These are phyloP conservation scores for Fusarium globosum DNA, from an alignment of 2,329 filamentous ascomycete genomes.

Conservation along the genomic window DNA sequence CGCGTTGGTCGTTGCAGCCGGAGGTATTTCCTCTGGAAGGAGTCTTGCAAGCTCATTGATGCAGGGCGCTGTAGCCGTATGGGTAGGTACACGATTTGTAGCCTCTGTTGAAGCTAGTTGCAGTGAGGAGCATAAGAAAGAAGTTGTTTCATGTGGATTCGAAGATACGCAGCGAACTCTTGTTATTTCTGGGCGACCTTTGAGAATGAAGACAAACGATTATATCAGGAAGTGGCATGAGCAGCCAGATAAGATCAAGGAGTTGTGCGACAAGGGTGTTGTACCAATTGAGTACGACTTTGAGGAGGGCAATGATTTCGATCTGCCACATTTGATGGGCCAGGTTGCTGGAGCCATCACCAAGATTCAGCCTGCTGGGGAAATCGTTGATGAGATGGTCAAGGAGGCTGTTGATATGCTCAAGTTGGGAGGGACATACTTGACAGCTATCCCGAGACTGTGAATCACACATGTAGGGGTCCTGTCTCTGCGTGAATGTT, in stretches of 20 bases:
- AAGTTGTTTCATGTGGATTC: conserved; percentile 82
- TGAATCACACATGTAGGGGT: conserved; percentile 49
- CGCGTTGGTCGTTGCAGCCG: conserved; percentile 87
- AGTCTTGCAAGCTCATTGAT: conserved; percentile 84
- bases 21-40: conserved; percentile 85
- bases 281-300: conserved; percentile 87
- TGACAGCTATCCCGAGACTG: conserved; percentile 57
- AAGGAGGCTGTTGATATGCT: conserved; percentile 77
- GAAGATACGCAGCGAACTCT: conserved; percentile 85
- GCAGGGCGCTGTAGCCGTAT: conserved; percentile 88
- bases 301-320: conserved; percentile 83
- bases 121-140: conserved; percentile 83
- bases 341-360: conserved; percentile 85
- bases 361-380: conserved; percentile 81
- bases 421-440: conserved; percentile 69
- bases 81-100: conserved; percentile 95
- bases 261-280: conserved; percentile 79
- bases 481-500: background rate
- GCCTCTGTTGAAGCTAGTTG: conserved; percentile 84
- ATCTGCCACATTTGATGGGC: conserved; percentile 92
- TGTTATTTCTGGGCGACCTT: conserved; percentile 82
- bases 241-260: conserved; percentile 77
- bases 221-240: conserved; percentile 87
- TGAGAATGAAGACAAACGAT: conserved; percentile 84
- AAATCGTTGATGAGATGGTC: conserved; percentile 94